A percentile compares a stretch with the other conserved stretches of the same genome.
Evolutionary conservation across 306 rosid species (phyloP).

Genomic region (Castanopsis chinensis): DNA sequence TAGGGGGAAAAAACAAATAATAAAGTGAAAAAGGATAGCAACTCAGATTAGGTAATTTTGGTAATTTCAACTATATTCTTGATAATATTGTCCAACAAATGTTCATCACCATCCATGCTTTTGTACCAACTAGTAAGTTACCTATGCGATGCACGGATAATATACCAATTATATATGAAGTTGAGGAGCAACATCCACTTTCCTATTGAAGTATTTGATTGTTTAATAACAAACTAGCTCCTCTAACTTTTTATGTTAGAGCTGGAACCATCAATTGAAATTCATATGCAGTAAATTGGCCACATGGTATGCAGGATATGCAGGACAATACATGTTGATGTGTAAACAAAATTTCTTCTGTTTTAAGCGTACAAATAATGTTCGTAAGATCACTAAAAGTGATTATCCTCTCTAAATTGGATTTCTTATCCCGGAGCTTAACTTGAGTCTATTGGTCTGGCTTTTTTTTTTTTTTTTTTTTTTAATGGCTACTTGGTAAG

Average conservation of each 20-base stretch:
- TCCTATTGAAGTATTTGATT: not conserved
- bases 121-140: not conserved
- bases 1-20: not conserved
- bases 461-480: not conserved
- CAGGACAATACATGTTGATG: not conserved
- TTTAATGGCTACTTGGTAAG: not conserved
- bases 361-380: not conserved
- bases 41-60: not conserved
- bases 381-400: not conserved
- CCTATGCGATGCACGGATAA: accelerated
- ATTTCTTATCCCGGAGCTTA: not conserved
- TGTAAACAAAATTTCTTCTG: not conserved
- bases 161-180: not conserved
- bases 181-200: not conserved
- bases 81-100: not conserved
- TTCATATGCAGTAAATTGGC: not conserved
- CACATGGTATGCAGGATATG: not conserved
- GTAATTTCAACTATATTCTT: not conserved
- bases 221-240: not conserved
- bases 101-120: not conserved
- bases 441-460: not conserved
- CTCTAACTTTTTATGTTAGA: not conserved
- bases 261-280: not conserved
- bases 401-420: not conserved
- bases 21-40: not conserved